Evolutionary conservation across 2,329 filamentous ascomycete species (phyloP).

Genomic region (Calonectria multiphialidica): DNA sequence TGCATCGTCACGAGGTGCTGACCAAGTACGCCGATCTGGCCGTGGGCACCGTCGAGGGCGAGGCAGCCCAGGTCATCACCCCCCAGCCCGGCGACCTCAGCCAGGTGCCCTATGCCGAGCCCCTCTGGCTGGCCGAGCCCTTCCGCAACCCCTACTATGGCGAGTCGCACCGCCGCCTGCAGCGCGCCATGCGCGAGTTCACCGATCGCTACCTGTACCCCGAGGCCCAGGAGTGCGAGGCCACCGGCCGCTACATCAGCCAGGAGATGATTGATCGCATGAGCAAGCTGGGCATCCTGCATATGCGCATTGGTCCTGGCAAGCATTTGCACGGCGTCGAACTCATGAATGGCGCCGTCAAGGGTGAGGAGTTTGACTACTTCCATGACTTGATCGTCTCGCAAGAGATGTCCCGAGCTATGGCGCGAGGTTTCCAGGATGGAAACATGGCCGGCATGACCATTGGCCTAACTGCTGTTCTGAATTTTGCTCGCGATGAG

Average conservation of each 20-base stretch:
- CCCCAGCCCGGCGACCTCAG: constrained; percentile 79
- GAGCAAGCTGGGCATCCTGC: constrained; percentile 79
- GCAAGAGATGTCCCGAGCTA: constrained; percentile 79
- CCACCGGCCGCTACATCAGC: constrained; percentile 77
- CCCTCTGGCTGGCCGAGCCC: constrained; percentile 81
- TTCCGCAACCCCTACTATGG: constrained; percentile 87
- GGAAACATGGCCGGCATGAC: constrained; percentile 90
- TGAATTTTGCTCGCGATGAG: constrained; percentile 81
- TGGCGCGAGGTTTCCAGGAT: constrained; percentile 85
- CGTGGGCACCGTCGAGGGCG: constrained; percentile 80
- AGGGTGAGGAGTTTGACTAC: constrained; percentile 87
- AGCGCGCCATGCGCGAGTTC: constrained; percentile 79
- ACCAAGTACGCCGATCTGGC: constrained; percentile 81
- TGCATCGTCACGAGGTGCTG: constrained; percentile 91
- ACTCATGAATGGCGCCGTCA: constrained; percentile 76
- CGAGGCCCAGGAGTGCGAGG: constrained; percentile 82
- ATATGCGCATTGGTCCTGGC: constrained; percentile 87
- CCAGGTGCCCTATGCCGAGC: constrained; percentile 85
- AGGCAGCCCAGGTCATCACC: constrained; percentile 80
- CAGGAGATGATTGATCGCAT: constrained; percentile 82
- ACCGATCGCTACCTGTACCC: constrained; percentile 78
- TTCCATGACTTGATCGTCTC: constrained; percentile 84
- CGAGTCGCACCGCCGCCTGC: constrained; percentile 77
- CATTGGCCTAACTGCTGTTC: constrained; percentile 82
- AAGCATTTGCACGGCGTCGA: constrained; percentile 81